Base-by-base conservation (phyloP, 495 filamentous ascomycete genomes). In the Lineolata rhizophorae region DNA sequence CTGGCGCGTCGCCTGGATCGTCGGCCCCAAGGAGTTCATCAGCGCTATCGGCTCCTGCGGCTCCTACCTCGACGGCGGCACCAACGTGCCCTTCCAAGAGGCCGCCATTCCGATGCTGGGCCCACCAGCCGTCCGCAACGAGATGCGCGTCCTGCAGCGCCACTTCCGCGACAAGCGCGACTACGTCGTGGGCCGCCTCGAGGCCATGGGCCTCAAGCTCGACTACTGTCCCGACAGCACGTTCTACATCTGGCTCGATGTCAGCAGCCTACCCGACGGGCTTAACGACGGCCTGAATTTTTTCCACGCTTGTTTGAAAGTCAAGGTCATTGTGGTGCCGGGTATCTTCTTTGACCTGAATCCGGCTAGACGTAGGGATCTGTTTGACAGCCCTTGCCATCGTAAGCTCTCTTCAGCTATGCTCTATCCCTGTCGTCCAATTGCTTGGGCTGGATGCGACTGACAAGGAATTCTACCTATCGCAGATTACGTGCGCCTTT, bases 11-110 rank as follows among this genome's bases (percentile, higher is more conserved):
- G 84, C 84, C 5, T 93, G 85, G 85, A 76, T 95, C 38, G 52
- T 95, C 30, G 85, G 85, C 1, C 85, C 85, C 30, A 93, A 93
- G 58, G 85, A 91, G 35, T 95, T 93, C 57, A 77, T 95, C 57
- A 76, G 78, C 48, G 82, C 85, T 14, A 81, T 95, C 38, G 81
- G 81, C 35, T 83, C 76, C 21, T 90, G 84, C 43, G 85, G 85
- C 20, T 79, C 72, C 2, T 95, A 93, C 58, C 72, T 95, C n/a
- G 85, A 94, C 45, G 85, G 85, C 35, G 85, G 84, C 37, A 77
- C 81, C 46, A 92, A 91, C 47, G 83, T 78, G 3, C 83, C 84
- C 15, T 93, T 95, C 66, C 85, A 94, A 51, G 76, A 93, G 50
- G 84, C 85, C 18, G 81, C 85, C 5, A 66, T 95, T 31, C 66